Percentiles rank a stretch among this genome's conserved stretches.
phyloP scores from a whole-genome alignment of 2,329 filamentous ascomycete genomes.

The Phialophora chinensis region DNA sequence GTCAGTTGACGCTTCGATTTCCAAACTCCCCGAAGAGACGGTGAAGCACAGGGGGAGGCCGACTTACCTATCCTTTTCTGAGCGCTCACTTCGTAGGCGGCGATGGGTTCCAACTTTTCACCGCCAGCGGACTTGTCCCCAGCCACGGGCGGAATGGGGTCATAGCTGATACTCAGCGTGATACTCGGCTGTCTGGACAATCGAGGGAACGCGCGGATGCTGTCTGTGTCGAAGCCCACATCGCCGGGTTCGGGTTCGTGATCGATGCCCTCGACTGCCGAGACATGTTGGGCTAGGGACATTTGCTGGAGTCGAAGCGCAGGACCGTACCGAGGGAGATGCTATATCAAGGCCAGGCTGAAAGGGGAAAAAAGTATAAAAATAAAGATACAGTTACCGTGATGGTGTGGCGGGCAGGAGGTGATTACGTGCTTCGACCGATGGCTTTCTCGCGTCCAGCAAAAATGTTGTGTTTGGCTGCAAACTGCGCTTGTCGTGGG shows the following conservation, averaged over 20 bases:
- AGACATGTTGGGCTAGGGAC: slow-evolving; percentile 61
- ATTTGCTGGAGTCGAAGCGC: slow-evolving; percentile 41
- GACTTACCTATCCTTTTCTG: slow-evolving; percentile 44
- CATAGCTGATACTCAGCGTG: slow-evolving; percentile 54
- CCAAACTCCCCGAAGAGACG: background rate
- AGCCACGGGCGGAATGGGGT: slow-evolving; percentile 51
- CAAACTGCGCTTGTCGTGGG: background rate
- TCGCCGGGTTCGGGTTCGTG: slow-evolving; percentile 45
- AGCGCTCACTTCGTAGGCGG: slow-evolving; percentile 57
- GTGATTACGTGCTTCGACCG: background rate
- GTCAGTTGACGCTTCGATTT: background rate
- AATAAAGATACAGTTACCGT: background rate
- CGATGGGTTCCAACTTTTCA: slow-evolving; percentile 53
- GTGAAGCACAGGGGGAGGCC: background rate
- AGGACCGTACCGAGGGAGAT: background rate
- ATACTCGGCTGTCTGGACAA: slow-evolving; percentile 43
- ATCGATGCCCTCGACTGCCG: slow-evolving; percentile 57
- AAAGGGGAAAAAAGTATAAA: background rate
- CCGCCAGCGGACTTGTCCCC: slow-evolving; percentile 40
- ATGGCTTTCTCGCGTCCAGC: background rate
- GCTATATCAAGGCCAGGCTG: slow-evolving; percentile 3
- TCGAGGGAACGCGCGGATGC: slow-evolving; percentile 12
- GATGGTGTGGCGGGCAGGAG: background rate
- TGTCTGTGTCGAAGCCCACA: slow-evolving; percentile 21
- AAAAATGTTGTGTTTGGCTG: background rate